These are phyloP conservation scores for Carpinus viminea DNA, from an alignment of 306 rosid species.

Conservation along the genomic window DNA sequence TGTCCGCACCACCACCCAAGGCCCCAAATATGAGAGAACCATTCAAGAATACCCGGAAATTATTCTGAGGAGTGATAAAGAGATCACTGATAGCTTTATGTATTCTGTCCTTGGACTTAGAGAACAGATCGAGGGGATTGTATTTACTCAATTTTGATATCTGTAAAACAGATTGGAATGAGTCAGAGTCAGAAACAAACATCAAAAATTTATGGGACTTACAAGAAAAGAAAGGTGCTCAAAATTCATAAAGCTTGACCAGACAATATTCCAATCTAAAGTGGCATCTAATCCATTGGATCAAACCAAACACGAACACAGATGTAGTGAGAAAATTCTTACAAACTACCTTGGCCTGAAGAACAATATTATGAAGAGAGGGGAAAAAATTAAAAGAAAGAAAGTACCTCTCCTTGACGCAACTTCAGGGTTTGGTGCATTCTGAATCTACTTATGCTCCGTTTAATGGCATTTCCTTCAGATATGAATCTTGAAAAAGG, in stretches of 20 bases:
- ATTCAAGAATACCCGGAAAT: slow-evolving; percentile 83
- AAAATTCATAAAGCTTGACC: background rate
- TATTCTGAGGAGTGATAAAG: slow-evolving; percentile 85
- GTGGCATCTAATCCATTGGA: background rate
- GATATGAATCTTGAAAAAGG: slow-evolving; percentile 77
- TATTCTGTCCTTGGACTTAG: slow-evolving; percentile 76
- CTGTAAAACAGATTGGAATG: slow-evolving; percentile 46
- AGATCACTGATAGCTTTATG: slow-evolving; percentile 78
- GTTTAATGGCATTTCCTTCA: slow-evolving; percentile 68
- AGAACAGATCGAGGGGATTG: slow-evolving; percentile 86
- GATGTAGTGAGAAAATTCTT: background rate
- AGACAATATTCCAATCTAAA: background rate
- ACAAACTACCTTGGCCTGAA: slow-evolving; percentile 12
- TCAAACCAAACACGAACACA: background rate
- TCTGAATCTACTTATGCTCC: slow-evolving; percentile 67
- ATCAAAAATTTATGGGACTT: too few species aligned
- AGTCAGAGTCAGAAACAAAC: slow-evolving; percentile 24
- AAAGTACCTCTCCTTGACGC: slow-evolving; percentile 71
- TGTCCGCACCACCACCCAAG: slow-evolving; percentile 69
- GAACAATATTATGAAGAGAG: background rate
- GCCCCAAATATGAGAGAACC: slow-evolving; percentile 87
- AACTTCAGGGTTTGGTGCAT: slow-evolving; percentile 96
- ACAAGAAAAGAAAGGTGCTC: background rate
- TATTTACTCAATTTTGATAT: slow-evolving; percentile 70
- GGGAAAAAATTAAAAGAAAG: background rate